Percentiles rank a stretch among this genome's conserved stretches.
Conservation (phyloP, 2,329 filamentous ascomycete genomes). For the Colletotrichum sp. region DNA sequence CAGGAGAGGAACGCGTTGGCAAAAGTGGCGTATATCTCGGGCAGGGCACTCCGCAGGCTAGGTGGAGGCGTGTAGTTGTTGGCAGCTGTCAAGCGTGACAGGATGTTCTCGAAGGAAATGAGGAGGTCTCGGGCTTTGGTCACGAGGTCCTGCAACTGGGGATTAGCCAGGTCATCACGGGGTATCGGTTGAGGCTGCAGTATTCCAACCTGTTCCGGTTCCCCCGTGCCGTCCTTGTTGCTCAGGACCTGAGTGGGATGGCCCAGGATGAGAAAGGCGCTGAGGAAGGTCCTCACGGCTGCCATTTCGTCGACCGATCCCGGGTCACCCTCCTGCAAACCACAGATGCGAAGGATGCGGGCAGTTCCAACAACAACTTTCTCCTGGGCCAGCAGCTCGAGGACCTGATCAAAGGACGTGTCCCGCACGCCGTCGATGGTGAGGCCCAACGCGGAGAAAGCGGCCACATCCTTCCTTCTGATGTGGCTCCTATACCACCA, state of each 20-base stretch:
- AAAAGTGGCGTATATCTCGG: conserved; percentile 75
- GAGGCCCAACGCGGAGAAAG: conserved; percentile 70
- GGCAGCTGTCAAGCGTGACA: conserved; percentile 67
- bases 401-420: conserved; percentile 77
- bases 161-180: conserved; percentile 62
- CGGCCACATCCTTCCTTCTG: conserved; percentile 64
- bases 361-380: conserved; percentile 70
- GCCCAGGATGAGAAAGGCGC: conserved; percentile 79
- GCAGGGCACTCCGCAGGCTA: conserved; percentile 65
- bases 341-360: conserved; percentile 71
- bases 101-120: conserved; percentile 76
- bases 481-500: conserved; percentile 69
- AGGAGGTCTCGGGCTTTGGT: conserved; percentile 79
- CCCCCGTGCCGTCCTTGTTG: conserved; percentile 66
- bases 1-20: conserved; percentile 82
- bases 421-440: conserved; percentile 73
- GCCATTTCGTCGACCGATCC: conserved; percentile 72
- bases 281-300: conserved; percentile 76
- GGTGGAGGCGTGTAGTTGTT: conserved; percentile 73
- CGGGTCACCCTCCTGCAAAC: conserved; percentile 67
- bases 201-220: conserved; percentile 62
- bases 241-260: conserved; percentile 81
- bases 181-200: conserved; percentile 47
- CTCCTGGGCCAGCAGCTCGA: conserved; percentile 69
- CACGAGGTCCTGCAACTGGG: conserved; percentile 73